Evolutionary conservation across 371 early-diverging fungal species (phyloP).

Genomic region (Cladochytrium tenue): DNA sequence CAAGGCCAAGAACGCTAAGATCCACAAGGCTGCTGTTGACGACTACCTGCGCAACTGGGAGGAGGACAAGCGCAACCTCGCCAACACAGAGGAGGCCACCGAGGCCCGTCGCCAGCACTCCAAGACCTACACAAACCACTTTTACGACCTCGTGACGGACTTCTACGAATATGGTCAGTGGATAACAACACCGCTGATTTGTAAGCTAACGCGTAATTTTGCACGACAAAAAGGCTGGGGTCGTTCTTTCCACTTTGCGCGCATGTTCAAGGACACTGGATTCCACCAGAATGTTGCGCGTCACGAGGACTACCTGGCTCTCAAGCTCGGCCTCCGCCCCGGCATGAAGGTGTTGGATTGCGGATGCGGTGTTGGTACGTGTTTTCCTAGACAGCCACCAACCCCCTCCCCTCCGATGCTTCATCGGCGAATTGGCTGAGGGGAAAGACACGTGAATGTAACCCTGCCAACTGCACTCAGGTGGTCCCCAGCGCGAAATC

Average conservation of each 20-base stretch:
- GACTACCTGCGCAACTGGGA: conserved; percentile 45
- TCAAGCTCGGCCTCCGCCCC: conserved; percentile 67
- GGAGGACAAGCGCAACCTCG: conserved; percentile 35
- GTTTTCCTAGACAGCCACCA: too few relatives aligned
- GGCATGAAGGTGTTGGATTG: conserved; percentile 74
- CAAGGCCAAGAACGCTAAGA: conserved; percentile 35
- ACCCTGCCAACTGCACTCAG: too few relatives aligned
- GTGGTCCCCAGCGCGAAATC: conserved; percentile 92
- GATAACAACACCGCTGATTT: not conserved
- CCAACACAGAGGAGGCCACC: conserved; percentile 35
- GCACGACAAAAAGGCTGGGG: conserved; percentile 73
- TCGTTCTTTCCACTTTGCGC: conserved; percentile 88
- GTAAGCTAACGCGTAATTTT: conserved; percentile 28
- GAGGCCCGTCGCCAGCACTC: conserved; percentile 33
- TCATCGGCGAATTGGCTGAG: too few relatives aligned
- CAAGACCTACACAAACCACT: conserved; percentile 45
- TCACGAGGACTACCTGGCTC: conserved; percentile 87
- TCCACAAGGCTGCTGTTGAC: conserved; percentile 43
- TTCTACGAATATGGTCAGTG: conserved; percentile 50
- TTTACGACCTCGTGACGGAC: conserved; percentile 49
- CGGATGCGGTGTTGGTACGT: conserved; percentile 84
- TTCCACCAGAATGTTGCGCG: conserved; percentile 83
- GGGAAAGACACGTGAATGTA: too few relatives aligned
- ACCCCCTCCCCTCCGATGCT: too few relatives aligned
- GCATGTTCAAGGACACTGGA: conserved; percentile 72